Conservation (phyloP, 768 basidiomycete species). For the Termitomyces heimii region DNA sequence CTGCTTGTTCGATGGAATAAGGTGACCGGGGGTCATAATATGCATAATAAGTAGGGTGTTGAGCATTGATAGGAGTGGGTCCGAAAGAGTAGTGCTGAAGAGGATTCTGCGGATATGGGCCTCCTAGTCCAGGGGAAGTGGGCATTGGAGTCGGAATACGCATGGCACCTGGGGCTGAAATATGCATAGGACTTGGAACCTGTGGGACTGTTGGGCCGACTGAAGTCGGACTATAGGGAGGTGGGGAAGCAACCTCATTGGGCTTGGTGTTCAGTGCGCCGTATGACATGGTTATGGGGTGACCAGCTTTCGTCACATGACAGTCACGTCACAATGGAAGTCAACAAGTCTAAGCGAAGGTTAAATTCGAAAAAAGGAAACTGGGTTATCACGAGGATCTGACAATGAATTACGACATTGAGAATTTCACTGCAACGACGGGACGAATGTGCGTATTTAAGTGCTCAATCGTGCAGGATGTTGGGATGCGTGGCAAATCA, state of each 20-base stretch:
- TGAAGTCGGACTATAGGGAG: constrained; percentile 1
- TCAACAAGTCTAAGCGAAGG: background rate
- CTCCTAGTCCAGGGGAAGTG: constrained; percentile 1
- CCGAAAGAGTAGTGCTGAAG: constrained; percentile 23
- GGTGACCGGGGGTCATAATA: constrained; percentile 32
- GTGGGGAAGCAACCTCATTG: background rate
- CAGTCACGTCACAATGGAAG: too few species aligned
- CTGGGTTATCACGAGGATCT: background rate
- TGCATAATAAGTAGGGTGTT: constrained; percentile 28
- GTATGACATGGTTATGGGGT: constrained; percentile 1
- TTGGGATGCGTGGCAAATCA: background rate
- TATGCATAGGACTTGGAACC: background rate
- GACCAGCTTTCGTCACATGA: background rate
- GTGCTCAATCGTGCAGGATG: background rate
- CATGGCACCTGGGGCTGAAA: background rate
- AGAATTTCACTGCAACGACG: background rate
- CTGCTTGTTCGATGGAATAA: constrained; percentile 23
- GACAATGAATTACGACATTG: background rate
- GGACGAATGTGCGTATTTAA: background rate
- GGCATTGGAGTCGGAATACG: background rate
- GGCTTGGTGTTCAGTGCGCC: background rate
- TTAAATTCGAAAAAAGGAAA: background rate
- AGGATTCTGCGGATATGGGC: background rate
- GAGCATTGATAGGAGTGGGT: constrained; percentile 32
- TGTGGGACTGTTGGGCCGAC: background rate